Conservation (phyloP, 2,329 filamentous ascomycete species). For the Alternaria dauci region DNA sequence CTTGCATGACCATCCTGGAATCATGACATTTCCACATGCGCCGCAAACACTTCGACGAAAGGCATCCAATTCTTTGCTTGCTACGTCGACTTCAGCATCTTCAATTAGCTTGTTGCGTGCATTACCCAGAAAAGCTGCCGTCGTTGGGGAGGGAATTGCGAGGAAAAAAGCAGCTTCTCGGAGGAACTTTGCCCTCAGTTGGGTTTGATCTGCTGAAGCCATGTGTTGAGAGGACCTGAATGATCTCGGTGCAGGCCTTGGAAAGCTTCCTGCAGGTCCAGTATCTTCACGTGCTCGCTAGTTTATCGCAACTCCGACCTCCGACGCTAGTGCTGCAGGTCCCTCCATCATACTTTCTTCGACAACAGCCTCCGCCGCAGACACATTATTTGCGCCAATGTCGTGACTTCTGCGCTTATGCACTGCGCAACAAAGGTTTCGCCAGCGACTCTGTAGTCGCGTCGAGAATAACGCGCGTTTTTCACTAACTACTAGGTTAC, state of each 20-base stretch:
- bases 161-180: slow-evolving; percentile 45
- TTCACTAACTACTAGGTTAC: neutral
- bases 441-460: neutral
- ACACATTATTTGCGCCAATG: neutral
- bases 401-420: slow-evolving; percentile 9
- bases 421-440: slow-evolving; percentile 2
- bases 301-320: slow-evolving; percentile 28
- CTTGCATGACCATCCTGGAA: slow-evolving; percentile 49
- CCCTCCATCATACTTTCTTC: slow-evolving; percentile 20
- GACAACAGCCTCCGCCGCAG: slow-evolving; percentile 1
- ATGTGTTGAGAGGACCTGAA: slow-evolving; percentile 25
- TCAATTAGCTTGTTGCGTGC: slow-evolving; percentile 39
- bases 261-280: slow-evolving; percentile 20
- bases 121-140: slow-evolving; percentile 44
- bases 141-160: slow-evolving; percentile 42
- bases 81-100: slow-evolving; percentile 36
- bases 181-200: slow-evolving; percentile 43
- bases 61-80: slow-evolving; percentile 41
- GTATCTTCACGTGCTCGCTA: slow-evolving; percentile 16
- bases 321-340: slow-evolving; percentile 36
- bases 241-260: slow-evolving; percentile 14
- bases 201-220: slow-evolving; percentile 26
- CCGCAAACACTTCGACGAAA: slow-evolving; percentile 45
- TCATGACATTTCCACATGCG: slow-evolving; percentile 49
- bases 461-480: neutral